A percentile compares a stretch with the other conserved stretches of the same genome.
Conservation (phyloP, 2,329 filamentous ascomycete genomes). For the Phialemoniopsis sp. region DNA sequence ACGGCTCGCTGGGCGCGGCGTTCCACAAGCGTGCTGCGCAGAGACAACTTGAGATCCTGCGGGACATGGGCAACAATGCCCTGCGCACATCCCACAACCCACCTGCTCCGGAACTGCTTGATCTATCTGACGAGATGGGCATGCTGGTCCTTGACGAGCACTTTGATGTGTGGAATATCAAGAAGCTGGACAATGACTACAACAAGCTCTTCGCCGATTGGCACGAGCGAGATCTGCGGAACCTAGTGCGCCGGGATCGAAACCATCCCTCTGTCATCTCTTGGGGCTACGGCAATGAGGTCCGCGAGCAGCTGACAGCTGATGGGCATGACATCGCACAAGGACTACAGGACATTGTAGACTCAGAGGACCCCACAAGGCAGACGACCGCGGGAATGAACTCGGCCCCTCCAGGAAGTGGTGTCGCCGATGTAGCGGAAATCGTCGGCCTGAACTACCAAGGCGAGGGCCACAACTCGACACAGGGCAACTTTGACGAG, state of each 20-base stretch:
- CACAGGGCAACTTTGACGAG: conserved; percentile 25
- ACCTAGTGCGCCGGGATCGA: conserved; percentile 47
- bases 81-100: conserved; percentile 50
- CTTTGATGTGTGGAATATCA: conserved; percentile 43
- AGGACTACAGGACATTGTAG: conserved; percentile 33
- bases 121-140: conserved; percentile 43
- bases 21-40: conserved; percentile 44
- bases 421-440: conserved; percentile 36
- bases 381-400: conserved; percentile 42
- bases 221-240: conserved; percentile 46
- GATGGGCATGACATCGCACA: conserved; percentile 22
- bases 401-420: conserved; percentile 29
- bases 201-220: conserved; percentile 47
- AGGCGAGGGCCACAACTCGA: conserved; percentile 36
- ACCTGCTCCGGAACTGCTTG: conserved; percentile 43
- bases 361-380: conserved; percentile 42
- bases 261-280: conserved; percentile 49
- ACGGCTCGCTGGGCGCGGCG: conserved; percentile 43
- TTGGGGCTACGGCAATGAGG: conserved; percentile 53
- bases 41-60: conserved; percentile 42
- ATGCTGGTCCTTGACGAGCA: conserved; percentile 50
- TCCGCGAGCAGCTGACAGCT: conserved; percentile 37
- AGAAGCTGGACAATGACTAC: conserved; percentile 43
- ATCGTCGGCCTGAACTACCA: conserved; percentile 52
- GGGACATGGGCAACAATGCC: conserved; percentile 44